Percentiles rank a stretch among this genome's conserved stretches.
Evolutionary conservation across 1,284 basidiomycete species (phyloP).

Genomic region (Gymnopus androsaceus): DNA sequence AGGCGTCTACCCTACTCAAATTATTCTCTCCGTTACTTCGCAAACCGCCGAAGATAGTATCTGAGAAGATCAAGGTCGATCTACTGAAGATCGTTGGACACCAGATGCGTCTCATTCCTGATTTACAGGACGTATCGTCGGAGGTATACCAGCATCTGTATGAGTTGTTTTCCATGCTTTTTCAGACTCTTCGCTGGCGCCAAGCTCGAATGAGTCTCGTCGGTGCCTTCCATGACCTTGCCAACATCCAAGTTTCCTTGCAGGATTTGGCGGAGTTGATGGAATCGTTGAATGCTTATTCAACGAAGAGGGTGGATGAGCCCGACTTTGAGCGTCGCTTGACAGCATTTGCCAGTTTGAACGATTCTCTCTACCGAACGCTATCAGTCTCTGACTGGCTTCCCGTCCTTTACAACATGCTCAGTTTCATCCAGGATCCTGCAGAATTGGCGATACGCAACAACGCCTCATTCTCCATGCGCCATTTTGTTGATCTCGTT

Average conservation of each 20-base stretch:
- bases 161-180: slow-evolving; percentile 71
- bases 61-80: slow-evolving; percentile 88
- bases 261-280: slow-evolving; percentile 56
- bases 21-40: slow-evolving; percentile 84
- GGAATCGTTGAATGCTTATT: slow-evolving; percentile 85
- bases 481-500: slow-evolving; percentile 75
- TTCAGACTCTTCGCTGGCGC: slow-evolving; percentile 75
- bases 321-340: slow-evolving; percentile 92
- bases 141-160: slow-evolving; percentile 61
- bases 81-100: slow-evolving; percentile 77
- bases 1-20: slow-evolving; percentile 75
- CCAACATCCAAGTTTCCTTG: slow-evolving; percentile 52
- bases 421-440: slow-evolving; percentile 88
- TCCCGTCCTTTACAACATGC: slow-evolving; percentile 82
- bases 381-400: slow-evolving; percentile 74
- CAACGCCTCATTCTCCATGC: slow-evolving; percentile 78
- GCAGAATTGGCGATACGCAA: slow-evolving; percentile 88
- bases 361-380: slow-evolving; percentile 56
- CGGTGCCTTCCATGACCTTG: slow-evolving; percentile 63
- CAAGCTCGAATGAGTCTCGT: slow-evolving; percentile 71
- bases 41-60: slow-evolving; percentile 74
- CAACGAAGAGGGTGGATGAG: slow-evolving; percentile 81
- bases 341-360: slow-evolving; percentile 75
- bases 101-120: slow-evolving; percentile 75
- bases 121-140: slow-evolving; percentile 55